Conservation (phyloP, 2,329 filamentous ascomycete genomes). For the Dothistroma septosporum region DNA sequence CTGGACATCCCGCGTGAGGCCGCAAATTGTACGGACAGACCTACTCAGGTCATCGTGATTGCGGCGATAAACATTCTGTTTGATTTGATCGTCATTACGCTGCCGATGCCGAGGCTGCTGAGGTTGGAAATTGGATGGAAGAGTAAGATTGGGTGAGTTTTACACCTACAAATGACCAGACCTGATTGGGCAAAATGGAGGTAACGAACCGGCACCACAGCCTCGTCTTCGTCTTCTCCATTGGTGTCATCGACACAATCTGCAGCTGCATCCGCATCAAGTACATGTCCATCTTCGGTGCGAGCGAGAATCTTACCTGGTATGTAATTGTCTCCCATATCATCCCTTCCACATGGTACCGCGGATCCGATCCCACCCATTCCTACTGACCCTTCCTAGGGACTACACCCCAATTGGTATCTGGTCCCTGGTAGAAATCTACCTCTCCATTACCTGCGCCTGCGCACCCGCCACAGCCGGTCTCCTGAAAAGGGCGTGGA, state of each 20-base stretch:
- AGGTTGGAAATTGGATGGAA: not conserved
- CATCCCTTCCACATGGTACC: not conserved
- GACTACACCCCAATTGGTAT: conserved; percentile 18
- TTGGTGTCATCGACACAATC: conserved; percentile 11
- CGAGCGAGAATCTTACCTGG: not conserved
- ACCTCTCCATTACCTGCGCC: conserved; percentile 21
- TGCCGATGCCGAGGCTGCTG: not conserved
- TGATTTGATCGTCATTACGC: not conserved
- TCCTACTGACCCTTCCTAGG: not conserved
- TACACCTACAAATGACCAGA: not conserved
- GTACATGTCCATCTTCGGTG: conserved; percentile 2
- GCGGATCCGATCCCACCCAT: not conserved
- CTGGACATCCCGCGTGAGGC: too few relatives aligned
- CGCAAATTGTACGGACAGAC: not conserved
- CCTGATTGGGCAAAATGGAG: not conserved
- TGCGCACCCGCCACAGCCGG: conserved; percentile 20
- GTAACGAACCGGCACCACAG: not conserved
- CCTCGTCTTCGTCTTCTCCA: conserved; percentile 8
- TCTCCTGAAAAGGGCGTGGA: conserved; percentile 7
- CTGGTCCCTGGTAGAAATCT: conserved; percentile 23
- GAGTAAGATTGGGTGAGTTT: not conserved
- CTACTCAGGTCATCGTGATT: not conserved
- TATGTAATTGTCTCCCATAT: not conserved
- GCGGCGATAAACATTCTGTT: not conserved
- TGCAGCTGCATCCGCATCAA: conserved; percentile 14